Base-by-base conservation (phyloP, 2,329 filamentous ascomycete species). In the Diaporthe longicolla region DNA sequence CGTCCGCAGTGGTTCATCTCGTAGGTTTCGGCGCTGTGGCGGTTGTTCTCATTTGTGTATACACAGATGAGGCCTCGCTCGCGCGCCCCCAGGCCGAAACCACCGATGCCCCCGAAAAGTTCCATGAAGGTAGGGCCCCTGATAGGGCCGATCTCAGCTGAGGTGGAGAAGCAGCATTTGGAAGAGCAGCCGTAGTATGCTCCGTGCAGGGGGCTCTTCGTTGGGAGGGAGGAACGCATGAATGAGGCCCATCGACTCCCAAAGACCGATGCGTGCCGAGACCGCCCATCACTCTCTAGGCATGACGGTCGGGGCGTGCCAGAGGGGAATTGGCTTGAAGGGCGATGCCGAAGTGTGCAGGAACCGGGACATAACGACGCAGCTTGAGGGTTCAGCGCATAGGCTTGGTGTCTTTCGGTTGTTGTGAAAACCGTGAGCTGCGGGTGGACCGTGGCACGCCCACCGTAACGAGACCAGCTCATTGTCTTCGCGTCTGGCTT, bases 1-100 rank as follows among this genome's bases (percentile, higher is more conserved):
- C 29, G 29, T 66, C 45, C 50, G 45, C 61, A 66, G 61, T 66
- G 61, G 45, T 52, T 66, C 2, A 3, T 50, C 50, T 66, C 29
- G 45, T 66, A 66, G 11, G 61, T 66, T 21, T 52, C 3, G 63
- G 37, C 26, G 45, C 45, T 37, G 4, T 1, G 15, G 9, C 2
- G 29, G 29, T 66, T 5, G 2, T 24, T 52, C 21, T 66, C 63
- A 17, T 66, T 66, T 21, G 63, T 45, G 21, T 66, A 66, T 7
- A 24, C n/a, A 26, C 45, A 52, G 7, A 13, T 52, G 37, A 15
- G 7, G 29, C 21, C 21, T 15, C 5, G 8, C 11, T 37, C 37
- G 13, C 17, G 24, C 21, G 19, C 29, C 17, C 43, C 63, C 10
- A 52, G 1, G 29, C n/a, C 7, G 4, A 66, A 52, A 24, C 7